Evolutionary conservation across 441 rosid genomes (phyloP), one percentile per base, ranked within the genome.

Genomic region (Jatropha podagrica): DNA sequence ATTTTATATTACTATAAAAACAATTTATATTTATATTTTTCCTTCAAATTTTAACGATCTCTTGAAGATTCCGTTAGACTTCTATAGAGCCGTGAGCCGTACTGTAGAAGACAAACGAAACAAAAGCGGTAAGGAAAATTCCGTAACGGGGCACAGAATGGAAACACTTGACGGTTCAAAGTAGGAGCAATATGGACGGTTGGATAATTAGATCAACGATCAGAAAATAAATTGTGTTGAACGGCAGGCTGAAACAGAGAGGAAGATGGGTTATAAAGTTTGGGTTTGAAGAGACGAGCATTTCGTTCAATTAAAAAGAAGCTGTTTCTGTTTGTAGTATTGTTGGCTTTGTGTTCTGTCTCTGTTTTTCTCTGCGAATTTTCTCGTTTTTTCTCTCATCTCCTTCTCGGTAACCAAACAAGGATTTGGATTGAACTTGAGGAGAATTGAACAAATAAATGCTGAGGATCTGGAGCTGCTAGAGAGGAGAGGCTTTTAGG

Each of bases 351-450:
- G 68, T 65, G n/a, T 66, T 38, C 27, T 38, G 52, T 46, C 64
- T 42, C 72, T 32, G n/a, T 18, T 52, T 83, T 67, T 76, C 85
- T 81, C 79, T 78, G 67, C 67, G 59, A 79, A 60, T 71, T 78
- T 80, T 72, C 87, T 72, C 72, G 73, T 76, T 59, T 65, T 83
- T 83, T 80, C 83, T 75, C 64, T 65, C 71, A 62, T 62, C n/a
- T 44, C 27, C n/a, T 76, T 81, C 85, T 62, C 76, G 74, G 63
- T 65, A 62, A 72, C 68, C 85, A 82, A 83, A 83, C 87, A 71
- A 72, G n/a, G 52, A 56, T 37, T 59, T 26, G 4, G 15, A 20
- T 9, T 68, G 51, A 46, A 70, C n/a, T 65, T 64, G 55, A 15
- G 20, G 67, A 78, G 61, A 64, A 69, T 78, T 80, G 71, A 72